These are phyloP conservation scores for Fusarium haematococcum DNA, from an alignment of 2,329 filamentous ascomycete genomes.

Conservation along the genomic window DNA sequence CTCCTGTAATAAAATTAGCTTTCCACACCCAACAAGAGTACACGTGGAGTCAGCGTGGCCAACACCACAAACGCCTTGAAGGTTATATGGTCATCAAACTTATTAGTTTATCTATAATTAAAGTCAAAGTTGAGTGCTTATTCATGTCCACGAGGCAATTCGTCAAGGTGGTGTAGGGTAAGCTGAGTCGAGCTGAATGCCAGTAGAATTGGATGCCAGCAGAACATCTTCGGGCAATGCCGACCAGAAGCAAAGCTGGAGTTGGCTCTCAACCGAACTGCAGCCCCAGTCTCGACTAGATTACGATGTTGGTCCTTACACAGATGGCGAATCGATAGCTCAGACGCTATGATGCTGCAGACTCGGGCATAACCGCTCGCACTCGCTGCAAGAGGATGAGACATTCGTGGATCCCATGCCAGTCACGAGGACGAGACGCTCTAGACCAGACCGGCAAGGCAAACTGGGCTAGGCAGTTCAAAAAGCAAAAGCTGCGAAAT, in stretches of 20 bases:
- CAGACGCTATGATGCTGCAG: background rate
- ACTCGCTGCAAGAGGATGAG: constrained; percentile 24
- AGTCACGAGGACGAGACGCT: constrained; percentile 19
- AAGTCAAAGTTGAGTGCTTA: background rate
- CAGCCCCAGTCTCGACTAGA: background rate
- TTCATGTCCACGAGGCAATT: background rate
- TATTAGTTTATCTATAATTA: background rate
- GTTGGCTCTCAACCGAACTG: background rate
- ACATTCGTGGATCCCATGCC: constrained; percentile 4
- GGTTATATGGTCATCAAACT: background rate
- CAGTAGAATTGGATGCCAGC: background rate
- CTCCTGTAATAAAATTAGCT: background rate
- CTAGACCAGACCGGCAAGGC: constrained; percentile 9
- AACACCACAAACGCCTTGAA: background rate
- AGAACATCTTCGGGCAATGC: background rate
- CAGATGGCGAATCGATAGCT: constrained; percentile 1
- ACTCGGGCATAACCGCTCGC: constrained; percentile 23
- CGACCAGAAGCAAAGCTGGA: background rate
- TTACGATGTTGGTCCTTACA: background rate
- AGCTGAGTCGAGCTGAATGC: background rate
- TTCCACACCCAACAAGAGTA: background rate
- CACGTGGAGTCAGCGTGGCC: background rate
- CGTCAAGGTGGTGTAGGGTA: background rate
- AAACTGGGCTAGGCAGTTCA: background rate
- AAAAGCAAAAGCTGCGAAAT: background rate